These are phyloP conservation scores for Fusarium albosuccineum DNA, from an alignment of 2,329 filamentous ascomycete genomes.

Conservation along the genomic window DNA sequence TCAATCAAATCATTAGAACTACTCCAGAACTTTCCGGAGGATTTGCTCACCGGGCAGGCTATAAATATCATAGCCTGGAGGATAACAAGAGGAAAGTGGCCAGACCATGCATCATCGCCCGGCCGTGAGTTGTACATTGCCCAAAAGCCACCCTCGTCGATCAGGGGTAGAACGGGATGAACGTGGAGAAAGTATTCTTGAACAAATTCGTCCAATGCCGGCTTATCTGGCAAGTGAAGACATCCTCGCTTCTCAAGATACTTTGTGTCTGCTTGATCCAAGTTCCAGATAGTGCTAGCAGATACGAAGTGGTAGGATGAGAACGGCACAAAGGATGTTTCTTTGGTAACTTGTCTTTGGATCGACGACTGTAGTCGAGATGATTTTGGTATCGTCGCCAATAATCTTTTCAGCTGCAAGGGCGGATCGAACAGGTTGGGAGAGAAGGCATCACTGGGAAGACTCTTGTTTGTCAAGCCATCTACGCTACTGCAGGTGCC, in stretches of 20 bases:
- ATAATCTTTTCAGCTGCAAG: not conserved
- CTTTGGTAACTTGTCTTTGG: not conserved
- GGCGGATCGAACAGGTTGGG: not conserved
- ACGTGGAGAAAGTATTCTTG: constrained; percentile 41
- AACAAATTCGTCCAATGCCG: constrained; percentile 35
- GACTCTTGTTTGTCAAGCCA: no score
- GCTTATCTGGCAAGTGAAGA: constrained; percentile 30
- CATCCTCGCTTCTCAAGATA: constrained; percentile 24
- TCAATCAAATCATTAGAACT: not conserved
- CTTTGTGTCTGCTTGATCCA: not conserved
- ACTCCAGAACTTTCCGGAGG: not conserved
- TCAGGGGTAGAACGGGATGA: constrained; percentile 39
- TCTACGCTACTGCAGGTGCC: no score
- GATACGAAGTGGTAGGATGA: constrained; percentile 14
- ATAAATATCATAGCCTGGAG: constrained; percentile 37
- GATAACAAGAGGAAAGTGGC: constrained; percentile 20
- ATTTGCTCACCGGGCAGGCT: constrained; percentile 30
- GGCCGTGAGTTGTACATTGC: constrained; percentile 27
- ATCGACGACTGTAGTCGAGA: not conserved
- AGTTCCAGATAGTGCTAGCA: not conserved
- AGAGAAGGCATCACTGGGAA: no score
- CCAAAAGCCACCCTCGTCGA: constrained; percentile 41
- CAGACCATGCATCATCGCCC: not conserved
- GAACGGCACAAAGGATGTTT: constrained; percentile 6
- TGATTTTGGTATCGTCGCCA: not conserved